Evolutionary conservation across 257 asterid genomes (phyloP).

Genomic region (Prunella vulgaris): DNA sequence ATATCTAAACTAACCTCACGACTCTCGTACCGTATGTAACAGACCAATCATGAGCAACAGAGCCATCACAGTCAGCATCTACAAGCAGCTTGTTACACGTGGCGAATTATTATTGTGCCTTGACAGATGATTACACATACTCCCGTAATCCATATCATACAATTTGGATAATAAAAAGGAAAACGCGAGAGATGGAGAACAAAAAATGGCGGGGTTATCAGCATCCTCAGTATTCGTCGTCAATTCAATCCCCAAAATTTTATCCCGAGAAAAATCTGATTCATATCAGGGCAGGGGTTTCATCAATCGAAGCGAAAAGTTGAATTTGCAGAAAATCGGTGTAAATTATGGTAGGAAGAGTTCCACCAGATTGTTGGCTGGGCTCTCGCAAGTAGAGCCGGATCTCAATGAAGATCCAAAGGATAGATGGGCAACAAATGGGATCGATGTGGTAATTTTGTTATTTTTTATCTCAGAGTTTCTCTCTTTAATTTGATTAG

Average conservation of each 20-base stretch:
- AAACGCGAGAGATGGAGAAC: not conserved
- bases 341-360: slow-evolving; percentile 17
- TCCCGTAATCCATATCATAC: not conserved
- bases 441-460: slow-evolving; percentile 42
- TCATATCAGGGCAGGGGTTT: slow-evolving; percentile 8
- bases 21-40: not conserved
- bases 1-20: not conserved
- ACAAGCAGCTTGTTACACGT: not conserved
- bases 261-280: slow-evolving; percentile 23
- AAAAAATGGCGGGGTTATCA: slow-evolving; percentile 50
- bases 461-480: not conserved
- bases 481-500: not conserved
- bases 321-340: slow-evolving; percentile 16
- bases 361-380: slow-evolving; percentile 58
- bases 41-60: not conserved
- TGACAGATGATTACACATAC: not conserved
- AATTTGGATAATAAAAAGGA: not conserved
- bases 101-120: not conserved
- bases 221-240: slow-evolving; percentile 35
- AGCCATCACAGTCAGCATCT: not conserved
- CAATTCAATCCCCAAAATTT: slow-evolving; percentile 34
- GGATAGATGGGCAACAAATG: slow-evolving; percentile 77
- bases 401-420: slow-evolving; percentile 27
- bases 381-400: slow-evolving; percentile 67
- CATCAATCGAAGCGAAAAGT: slow-evolving; percentile 6